Evolutionary conservation across 2,329 filamentous ascomycete genomes (phyloP).

Genomic region (Aureobasidium sp.): DNA sequence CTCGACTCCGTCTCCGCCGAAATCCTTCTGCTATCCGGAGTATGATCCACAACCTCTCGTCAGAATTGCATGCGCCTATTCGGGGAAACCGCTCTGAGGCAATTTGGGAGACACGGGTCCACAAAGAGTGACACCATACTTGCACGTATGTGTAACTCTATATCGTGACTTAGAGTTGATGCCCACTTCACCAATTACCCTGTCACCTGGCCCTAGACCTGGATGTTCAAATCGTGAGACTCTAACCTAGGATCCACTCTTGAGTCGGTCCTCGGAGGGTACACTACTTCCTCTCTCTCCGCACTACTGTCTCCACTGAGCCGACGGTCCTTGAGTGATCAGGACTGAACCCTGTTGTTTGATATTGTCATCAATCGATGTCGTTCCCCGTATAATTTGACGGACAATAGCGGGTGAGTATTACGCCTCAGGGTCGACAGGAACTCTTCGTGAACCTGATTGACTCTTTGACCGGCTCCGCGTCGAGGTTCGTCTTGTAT

Average conservation of each 20-base stretch:
- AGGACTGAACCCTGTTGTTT: neutral
- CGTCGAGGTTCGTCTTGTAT: neutral
- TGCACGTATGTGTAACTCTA: neutral
- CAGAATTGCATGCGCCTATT: neutral
- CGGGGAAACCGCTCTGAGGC: neutral
- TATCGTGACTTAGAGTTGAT: neutral
- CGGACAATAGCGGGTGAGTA: neutral
- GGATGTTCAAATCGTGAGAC: neutral
- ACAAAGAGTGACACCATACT: neutral
- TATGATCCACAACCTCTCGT: neutral
- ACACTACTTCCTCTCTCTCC: neutral
- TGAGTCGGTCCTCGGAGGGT: neutral
- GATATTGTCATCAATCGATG: neutral
- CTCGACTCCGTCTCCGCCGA: neutral
- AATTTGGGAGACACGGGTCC: neutral
- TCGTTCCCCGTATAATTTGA: neutral
- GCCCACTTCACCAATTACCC: neutral
- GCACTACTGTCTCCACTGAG: neutral
- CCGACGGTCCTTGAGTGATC: neutral
- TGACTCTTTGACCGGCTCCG: neutral
- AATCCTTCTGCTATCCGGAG: neutral
- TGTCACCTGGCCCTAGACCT: neutral
- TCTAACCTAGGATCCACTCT: neutral
- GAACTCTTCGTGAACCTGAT: neutral
- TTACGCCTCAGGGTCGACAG: neutral